Percentiles rank a stretch among this genome's conserved stretches.
Evolutionary conservation across 805 yeast genomes (phyloP).

Genomic region (Ogataea siamensis): DNA sequence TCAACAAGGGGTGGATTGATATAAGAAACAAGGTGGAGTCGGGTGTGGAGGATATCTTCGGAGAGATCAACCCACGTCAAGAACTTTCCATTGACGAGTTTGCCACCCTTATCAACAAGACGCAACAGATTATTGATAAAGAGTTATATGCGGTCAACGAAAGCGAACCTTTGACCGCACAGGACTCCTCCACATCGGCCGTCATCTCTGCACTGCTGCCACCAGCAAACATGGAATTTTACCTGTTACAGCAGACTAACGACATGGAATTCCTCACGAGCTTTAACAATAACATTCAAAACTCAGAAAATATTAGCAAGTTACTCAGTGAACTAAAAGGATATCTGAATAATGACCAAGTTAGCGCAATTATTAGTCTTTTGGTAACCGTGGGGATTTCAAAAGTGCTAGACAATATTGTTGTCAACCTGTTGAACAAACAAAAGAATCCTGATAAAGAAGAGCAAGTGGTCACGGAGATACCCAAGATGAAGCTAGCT

Average conservation of each 20-base stretch:
- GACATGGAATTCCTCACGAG: conserved; percentile 39
- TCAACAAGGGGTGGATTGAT: conserved; percentile 78
- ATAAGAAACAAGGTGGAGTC: conserved; percentile 52
- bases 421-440: conserved; percentile 17
- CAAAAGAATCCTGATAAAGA: conserved; percentile 14
- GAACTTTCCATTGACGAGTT: conserved; percentile 66
- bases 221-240: conserved; percentile 50
- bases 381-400: conserved; percentile 45
- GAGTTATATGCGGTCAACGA: conserved; percentile 9
- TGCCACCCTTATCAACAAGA: conserved; percentile 40
- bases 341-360: conserved; percentile 30
- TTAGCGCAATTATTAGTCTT: conserved; percentile 33
- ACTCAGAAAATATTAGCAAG: conserved; percentile 29
- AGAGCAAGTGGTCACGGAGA: conserved; percentile 7
- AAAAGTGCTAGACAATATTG: conserved; percentile 47
- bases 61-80: conserved; percentile 65
- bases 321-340: conserved; percentile 31
- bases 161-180: conserved; percentile 5
- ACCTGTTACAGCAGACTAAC: conserved; percentile 53
- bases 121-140: conserved; percentile 32
- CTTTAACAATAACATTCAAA: conserved; percentile 27
- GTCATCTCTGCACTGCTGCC: conserved; percentile 42
- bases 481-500: conserved; percentile 52
- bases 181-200: conserved; percentile 20
- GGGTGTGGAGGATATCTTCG: conserved; percentile 60